Evolutionary conservation across 306 rosid genomes (phyloP).

Genomic region (Lotus japonicus): DNA sequence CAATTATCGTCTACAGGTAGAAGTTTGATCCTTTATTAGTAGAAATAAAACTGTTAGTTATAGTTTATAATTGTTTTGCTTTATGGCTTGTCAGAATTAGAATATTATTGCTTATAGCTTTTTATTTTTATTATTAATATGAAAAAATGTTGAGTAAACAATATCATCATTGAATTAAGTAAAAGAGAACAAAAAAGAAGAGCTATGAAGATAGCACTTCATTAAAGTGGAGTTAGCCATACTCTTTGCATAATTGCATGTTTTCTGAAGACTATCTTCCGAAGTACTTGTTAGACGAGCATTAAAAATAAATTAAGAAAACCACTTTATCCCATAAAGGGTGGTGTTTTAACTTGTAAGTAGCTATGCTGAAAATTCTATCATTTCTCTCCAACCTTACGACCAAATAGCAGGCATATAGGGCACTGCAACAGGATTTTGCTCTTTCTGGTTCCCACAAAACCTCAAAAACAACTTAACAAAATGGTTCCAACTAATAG

Average conservation of each 20-base stretch:
- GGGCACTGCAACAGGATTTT: not conserved
- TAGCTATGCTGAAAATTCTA: slow-evolving; percentile 1
- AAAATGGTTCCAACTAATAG: not conserved
- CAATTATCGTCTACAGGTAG: slow-evolving; percentile 75
- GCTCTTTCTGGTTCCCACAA: not conserved
- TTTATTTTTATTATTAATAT: not conserved
- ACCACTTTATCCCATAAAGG: not conserved
- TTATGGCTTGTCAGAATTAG: not conserved
- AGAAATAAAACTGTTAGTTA: not conserved
- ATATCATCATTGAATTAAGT: slow-evolving; percentile 8
- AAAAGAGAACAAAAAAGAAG: not conserved
- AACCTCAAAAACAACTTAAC: not conserved
- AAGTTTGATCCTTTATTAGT: slow-evolving; percentile 15
- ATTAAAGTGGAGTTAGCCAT: not conserved
- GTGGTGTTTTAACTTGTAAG: not conserved
- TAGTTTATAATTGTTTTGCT: not conserved
- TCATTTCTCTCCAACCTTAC: not conserved
- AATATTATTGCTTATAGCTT: not conserved
- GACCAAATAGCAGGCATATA: not conserved
- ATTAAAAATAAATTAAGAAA: not conserved
- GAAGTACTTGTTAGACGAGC: not conserved
- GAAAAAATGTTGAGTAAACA: not conserved
- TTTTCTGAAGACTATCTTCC: not conserved
- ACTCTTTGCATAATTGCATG: not conserved
- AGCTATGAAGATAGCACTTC: not conserved